Base-by-base conservation (phyloP, 805 yeast genomes). In the Pichia gijzeniarum region DNA sequence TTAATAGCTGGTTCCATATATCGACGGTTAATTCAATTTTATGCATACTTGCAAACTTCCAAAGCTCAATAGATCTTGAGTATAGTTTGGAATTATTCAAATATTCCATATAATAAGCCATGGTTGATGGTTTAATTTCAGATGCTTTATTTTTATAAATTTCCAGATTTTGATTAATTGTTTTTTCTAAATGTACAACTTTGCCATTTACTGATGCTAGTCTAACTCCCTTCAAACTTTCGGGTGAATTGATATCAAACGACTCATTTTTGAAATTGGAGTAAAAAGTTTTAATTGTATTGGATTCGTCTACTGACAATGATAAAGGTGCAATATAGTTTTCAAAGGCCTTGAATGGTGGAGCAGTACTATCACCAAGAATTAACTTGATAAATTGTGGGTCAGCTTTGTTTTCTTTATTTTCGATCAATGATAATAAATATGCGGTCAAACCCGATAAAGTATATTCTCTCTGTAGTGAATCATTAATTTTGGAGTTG, bases 1-100 rank as follows among this genome's bases (percentile, higher is more conserved):
- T 65, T 41, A 85, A 62, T 25, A 82, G 68, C 42, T 74, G 69
- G 43, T 80, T 79, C 88, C 88, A 85, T 1, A 79, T 60, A 0
- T 60, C 52, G n/a, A 70, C 53, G 4, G 48, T 38, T 3, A 57
- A 53, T 12, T 38, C 41, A 72, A 60, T n/a, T 79, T 38, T 21
- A 17, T 42, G 43, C 1, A 49, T 49, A 16, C 69, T 56, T 21
- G 45, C 47, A 35, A 53, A 44, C 32, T 43, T 47, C 50, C 50
- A 51, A 14, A 51, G 19, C 16, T 48, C 52, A 18, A 46, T 41
- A 12, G 45, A 43, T 40, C 41, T 48, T 6, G 50, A 40, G 34
- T 46, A 43, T 13, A 44, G 36, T 18, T 44, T 48, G 4, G 43
- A 35, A 35, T 34, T 17, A 27, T 51, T 51, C n/a, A 47, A 47